Evolutionary conservation across 805 yeast species (phyloP).

Genomic region (Lipomyces japonicus): DNA sequence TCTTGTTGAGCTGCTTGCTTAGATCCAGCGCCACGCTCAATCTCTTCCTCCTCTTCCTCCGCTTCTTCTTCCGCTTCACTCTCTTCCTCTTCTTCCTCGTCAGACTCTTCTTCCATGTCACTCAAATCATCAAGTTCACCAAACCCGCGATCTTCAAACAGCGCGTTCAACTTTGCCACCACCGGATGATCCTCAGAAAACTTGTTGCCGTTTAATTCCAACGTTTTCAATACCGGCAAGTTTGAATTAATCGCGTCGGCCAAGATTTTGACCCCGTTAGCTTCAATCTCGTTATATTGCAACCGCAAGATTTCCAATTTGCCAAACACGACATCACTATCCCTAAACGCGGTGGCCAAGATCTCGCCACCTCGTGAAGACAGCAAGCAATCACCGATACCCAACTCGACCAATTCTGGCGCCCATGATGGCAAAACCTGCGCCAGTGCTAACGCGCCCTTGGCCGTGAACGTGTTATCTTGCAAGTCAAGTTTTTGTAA

Average conservation of each 20-base stretch:
- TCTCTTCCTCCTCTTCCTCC: slow-evolving; percentile 35
- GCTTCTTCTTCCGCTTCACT: slow-evolving; percentile 53
- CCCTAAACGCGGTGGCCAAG: slow-evolving; percentile 39
- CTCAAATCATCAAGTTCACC: slow-evolving; percentile 92
- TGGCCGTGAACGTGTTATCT: slow-evolving; percentile 85
- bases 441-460: slow-evolving; percentile 65
- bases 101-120: slow-evolving; percentile 81
- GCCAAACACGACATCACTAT: slow-evolving; percentile 33
- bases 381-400: slow-evolving; percentile 83
- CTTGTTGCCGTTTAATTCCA: slow-evolving; percentile 91
- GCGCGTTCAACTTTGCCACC: slow-evolving; percentile 54
- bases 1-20: slow-evolving; percentile 40
- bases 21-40: too few species aligned
- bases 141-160: slow-evolving; percentile 66
- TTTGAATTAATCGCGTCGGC: slow-evolving; percentile 49
- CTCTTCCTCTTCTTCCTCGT: slow-evolving; percentile 65
- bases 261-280: slow-evolving; percentile 58
- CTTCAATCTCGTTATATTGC: slow-evolving; percentile 84
- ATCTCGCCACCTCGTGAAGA: slow-evolving; percentile 74
- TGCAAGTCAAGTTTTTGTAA: slow-evolving; percentile 78
- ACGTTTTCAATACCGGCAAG: slow-evolving; percentile 55
- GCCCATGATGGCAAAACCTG: slow-evolving; percentile 60
- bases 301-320: slow-evolving; percentile 60
- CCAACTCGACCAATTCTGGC: slow-evolving; percentile 61
- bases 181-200: slow-evolving; percentile 82